phyloP scores from a whole-genome alignment of 2,329 filamentous ascomycete genomes.

The Colletotrichum gloeosporioides region DNA sequence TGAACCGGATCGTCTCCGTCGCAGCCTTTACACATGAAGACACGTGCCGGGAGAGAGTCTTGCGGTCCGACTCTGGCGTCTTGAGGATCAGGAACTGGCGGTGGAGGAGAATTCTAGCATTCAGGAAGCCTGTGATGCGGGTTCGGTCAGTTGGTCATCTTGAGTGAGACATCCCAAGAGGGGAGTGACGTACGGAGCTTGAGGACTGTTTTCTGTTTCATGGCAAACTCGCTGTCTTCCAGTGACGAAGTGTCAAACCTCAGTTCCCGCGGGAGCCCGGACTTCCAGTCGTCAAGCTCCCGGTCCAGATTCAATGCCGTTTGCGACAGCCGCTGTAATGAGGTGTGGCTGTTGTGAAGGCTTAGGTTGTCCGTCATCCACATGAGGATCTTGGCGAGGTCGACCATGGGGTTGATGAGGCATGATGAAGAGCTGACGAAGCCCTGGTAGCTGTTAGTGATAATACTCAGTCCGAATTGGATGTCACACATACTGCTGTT shows the following conservation, averaged over 20 bases:
- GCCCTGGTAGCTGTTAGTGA: background rate
- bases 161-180: accelerated
- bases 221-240: slow-evolving; percentile 17
- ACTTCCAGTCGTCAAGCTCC: slow-evolving; percentile 13
- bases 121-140: background rate
- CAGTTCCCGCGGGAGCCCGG: background rate
- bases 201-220: slow-evolving; percentile 16
- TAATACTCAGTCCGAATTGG: accelerated
- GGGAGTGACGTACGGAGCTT: background rate
- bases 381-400: slow-evolving; percentile 17
- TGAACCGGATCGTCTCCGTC: slow-evolving; percentile 12
- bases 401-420: slow-evolving; percentile 19
- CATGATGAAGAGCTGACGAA: slow-evolving; percentile 12
- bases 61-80: background rate
- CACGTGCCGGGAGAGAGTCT: slow-evolving; percentile 1
- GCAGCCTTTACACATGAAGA: slow-evolving; percentile 3
- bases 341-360: slow-evolving; percentile 9
- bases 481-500: background rate
- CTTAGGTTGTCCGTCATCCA: slow-evolving; percentile 20
- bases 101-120: slow-evolving; percentile 9
- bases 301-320: slow-evolving; percentile 3
- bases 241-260: slow-evolving; percentile 8
- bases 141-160: background rate
- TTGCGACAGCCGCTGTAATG: slow-evolving; percentile 9
- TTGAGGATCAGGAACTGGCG: slow-evolving; percentile 15